Evolutionary conservation across 371 early-diverging fungal species (phyloP), one percentile per base, ranked within the genome.

Genomic region (Mucor circinelloides): DNA sequence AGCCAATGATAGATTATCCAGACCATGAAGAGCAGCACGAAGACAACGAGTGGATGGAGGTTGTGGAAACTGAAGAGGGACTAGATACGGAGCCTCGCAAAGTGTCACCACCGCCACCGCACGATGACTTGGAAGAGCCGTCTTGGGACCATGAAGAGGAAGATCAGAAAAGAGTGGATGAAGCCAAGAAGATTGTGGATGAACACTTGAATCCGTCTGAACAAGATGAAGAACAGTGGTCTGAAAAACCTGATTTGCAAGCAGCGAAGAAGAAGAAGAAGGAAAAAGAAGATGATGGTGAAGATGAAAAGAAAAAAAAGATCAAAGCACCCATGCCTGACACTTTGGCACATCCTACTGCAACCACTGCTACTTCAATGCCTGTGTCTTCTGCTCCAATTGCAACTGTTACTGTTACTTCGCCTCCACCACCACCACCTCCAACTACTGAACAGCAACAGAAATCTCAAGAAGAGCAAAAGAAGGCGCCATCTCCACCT

Each of bases 141-240:
- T 31, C 13, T 19, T 70, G 70, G 70, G 62, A 42, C 6, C 5
- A 65, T 17, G 66, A 66, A 50, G 70, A 70, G 50, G 61, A 60
- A 23, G 66, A 66, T 50, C 38, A 48, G 2, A 12, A 46, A 58
- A 44, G 62, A 62, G 63, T 68, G 7, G 44, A 67, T 15, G 40
- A 64, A 9, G 46, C 34, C n/a, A 32, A 30, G 9, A 28, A 42
- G 17, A 27, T 38, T 13, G 31, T 42, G n/a, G 28, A 42, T 15
- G 40, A 57, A 0, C 38, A 55, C 3, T 55, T 63, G n/a, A 15
- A 46, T 31, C 34, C 34, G 8, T 2, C 32, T 32, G 21, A 61
- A 13, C 3, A 19, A 7, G 23, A 17, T 12, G 42, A 42, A 12
- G 59, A 23, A 10, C 6, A 19, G 6, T 46, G 50, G 50, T 25